Evolutionary conservation across 768 basidiomycete species (phyloP), one percentile per base, ranked within the genome.

Genomic region (Agrocybe praecox): DNA sequence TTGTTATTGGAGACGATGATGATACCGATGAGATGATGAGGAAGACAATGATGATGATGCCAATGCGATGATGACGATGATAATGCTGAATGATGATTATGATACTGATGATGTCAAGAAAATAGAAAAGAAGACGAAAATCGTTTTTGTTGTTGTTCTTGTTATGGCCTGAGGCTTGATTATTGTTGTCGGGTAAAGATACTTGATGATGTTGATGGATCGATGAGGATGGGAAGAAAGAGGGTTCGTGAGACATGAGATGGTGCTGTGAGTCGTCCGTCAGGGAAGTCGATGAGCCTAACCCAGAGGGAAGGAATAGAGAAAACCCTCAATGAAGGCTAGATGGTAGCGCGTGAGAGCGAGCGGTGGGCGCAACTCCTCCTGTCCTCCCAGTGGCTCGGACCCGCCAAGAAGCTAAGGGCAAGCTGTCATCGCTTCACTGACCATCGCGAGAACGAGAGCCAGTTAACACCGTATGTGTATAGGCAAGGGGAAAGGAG

Each of bases 401-500:
- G 36, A 43, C 44, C 18, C 48, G 54, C 54, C 54, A 55, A 55
- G 53, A 55, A 55, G 53, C 54, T 55, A 55, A 12, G 24, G 21
- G 19, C 26, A 19, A 29, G 46, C 42, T 17, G 33, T 32, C 54
- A 55, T 34, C 36, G 44, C 53, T 24, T 40, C 7, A 29, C 33
- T 43, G 46, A 33, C 57, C 34, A 58, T 54, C 57, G 57, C 57
- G 57, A 58, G 57, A 58, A 58, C 52, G 53, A 54, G 33, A 47
- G 34, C 44, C 47, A 46, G 21, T 22, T 19, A n/a, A 14, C 36
- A 21, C 17, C 46, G 56, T 32, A 22, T 51, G 48, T 58, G 49
- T 49, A n/a, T n/a, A n/a, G n/a, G 36, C 36, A 40, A 40, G 36
- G 36, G 36, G 36, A 40, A 14, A 40, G 14, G n/a, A 14, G n/a